A percentile compares a stretch with the other conserved stretches of the same genome.
These are phyloP conservation scores for Talaromyces sp. DNA, from an alignment of 2,329 filamentous ascomycete genomes.

Conservation along the genomic window DNA sequence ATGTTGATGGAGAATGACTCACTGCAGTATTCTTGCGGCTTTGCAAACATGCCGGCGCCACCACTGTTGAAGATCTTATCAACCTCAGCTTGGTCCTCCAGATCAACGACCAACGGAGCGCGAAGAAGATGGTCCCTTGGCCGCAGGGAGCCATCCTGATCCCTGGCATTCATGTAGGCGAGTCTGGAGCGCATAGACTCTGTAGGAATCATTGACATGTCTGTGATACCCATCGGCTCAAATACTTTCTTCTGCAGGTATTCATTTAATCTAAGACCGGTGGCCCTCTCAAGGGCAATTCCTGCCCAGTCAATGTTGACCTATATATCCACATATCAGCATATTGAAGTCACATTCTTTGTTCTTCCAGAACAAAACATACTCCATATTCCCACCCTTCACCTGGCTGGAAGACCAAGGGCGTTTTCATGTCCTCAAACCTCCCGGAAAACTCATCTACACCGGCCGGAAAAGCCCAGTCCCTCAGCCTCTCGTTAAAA, in stretches of 20 bases:
- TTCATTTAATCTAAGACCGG: conserved; percentile 41
- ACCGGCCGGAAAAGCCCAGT: conserved; percentile 47
- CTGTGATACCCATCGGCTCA: conserved; percentile 43
- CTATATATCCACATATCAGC: conserved; percentile 33
- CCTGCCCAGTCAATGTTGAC: conserved; percentile 52
- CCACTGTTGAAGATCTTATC: conserved; percentile 51
- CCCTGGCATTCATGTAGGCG: conserved; percentile 53
- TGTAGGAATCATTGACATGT: conserved; percentile 55
- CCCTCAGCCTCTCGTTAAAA: conserved; percentile 45
- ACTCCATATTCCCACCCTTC: conserved; percentile 57
- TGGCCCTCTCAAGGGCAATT: conserved; percentile 43
- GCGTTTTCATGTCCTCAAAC: conserved; percentile 47
- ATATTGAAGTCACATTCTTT: not conserved
- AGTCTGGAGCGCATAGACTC: conserved; percentile 50
- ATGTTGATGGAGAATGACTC: conserved; percentile 17
- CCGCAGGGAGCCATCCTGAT: conserved; percentile 38
- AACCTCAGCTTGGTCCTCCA: conserved; percentile 32
- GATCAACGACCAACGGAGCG: conserved; percentile 39
- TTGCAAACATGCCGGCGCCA: conserved; percentile 58
- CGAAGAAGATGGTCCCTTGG: conserved; percentile 46
- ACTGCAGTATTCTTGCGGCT: conserved; percentile 58
- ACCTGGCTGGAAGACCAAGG: conserved; percentile 60
- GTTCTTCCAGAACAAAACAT: conserved; percentile 2
- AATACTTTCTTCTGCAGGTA: conserved; percentile 48
- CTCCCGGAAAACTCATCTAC: conserved; percentile 56